phyloP scores from a whole-genome alignment of 2,329 filamentous ascomycete species.

The Thelonectria olida region DNA sequence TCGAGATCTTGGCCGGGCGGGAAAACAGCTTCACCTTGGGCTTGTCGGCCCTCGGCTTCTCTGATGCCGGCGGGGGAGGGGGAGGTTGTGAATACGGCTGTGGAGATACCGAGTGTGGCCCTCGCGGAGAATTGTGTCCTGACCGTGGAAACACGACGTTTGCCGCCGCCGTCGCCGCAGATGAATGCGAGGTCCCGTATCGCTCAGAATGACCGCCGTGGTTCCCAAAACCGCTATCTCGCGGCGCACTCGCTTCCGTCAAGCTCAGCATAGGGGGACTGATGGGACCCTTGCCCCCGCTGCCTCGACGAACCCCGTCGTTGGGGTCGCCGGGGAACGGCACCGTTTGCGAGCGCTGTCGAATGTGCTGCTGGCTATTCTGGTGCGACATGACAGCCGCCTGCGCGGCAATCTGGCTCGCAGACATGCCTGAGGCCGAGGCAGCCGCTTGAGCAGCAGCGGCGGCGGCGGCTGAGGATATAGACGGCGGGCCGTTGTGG shows the following conservation, averaged over 20 bases:
- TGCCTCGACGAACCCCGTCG: slow-evolving; percentile 55
- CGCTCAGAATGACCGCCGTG: slow-evolving; percentile 60
- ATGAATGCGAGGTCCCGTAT: slow-evolving; percentile 65
- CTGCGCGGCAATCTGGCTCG: slow-evolving; percentile 84
- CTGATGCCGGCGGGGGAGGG: slow-evolving; percentile 54
- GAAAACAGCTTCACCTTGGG: slow-evolving; percentile 86
- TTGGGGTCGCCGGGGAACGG: slow-evolving; percentile 63
- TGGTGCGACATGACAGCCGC: slow-evolving; percentile 76
- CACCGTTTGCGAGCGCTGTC: slow-evolving; percentile 80
- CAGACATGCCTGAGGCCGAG: slow-evolving; percentile 55
- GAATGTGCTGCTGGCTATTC: slow-evolving; percentile 57
- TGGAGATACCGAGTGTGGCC: slow-evolving; percentile 46
- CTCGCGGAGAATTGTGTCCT: slow-evolving; percentile 60
- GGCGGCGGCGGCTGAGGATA: slow-evolving; percentile 31
- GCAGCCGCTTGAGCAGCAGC: slow-evolving; percentile 50
- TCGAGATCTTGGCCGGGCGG: slow-evolving; percentile 77
- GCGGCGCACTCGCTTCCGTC: slow-evolving; percentile 71
- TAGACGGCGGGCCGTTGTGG: slow-evolving; percentile 25
- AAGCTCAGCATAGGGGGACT: slow-evolving; percentile 71
- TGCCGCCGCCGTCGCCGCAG: slow-evolving; percentile 74
- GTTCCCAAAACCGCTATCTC: slow-evolving; percentile 62
- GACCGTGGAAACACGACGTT: slow-evolving; percentile 78
- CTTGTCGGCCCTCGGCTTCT: slow-evolving; percentile 74
- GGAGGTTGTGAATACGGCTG: slow-evolving; percentile 50
- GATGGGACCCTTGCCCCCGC: slow-evolving; percentile 59